These are phyloP conservation scores for Penicillium alfredii DNA, from an alignment of 495 filamentous ascomycete species.

Conservation along the genomic window DNA sequence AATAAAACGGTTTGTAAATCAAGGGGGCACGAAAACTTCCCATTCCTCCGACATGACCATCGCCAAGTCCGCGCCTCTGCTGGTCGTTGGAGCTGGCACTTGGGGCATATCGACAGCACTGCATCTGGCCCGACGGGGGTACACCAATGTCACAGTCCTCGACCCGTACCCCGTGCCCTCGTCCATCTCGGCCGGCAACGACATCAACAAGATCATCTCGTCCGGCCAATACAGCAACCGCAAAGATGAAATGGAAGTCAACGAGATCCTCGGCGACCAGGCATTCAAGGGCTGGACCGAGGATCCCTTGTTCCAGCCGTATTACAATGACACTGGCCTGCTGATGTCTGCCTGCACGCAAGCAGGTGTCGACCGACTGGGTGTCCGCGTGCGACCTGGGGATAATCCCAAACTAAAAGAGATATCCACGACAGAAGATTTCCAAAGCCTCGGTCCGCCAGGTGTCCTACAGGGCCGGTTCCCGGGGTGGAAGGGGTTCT, in stretches of 20 bases:
- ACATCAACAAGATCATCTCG: slow-evolving; percentile 44
- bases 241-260: slow-evolving; percentile 25
- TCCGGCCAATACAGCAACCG: slow-evolving; percentile 15
- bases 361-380: slow-evolving; percentile 22
- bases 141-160: slow-evolving; percentile 40
- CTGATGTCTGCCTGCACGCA: slow-evolving; percentile 14
- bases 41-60: slow-evolving; percentile 9
- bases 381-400: slow-evolving; percentile 16
- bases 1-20: slow-evolving; percentile 49
- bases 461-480: slow-evolving; percentile 39
- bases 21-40: too few relatives aligned
- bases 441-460: slow-evolving; percentile 33
- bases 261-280: slow-evolving; percentile 22
- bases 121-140: slow-evolving; percentile 40
- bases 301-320: slow-evolving; percentile 40
- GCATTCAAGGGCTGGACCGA: slow-evolving; percentile 38
- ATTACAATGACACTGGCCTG: slow-evolving; percentile 38
- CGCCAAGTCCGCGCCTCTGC: slow-evolving; percentile 12
- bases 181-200: slow-evolving; percentile 39
- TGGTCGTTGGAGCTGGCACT: slow-evolving; percentile 32
- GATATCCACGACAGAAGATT: slow-evolving; percentile 17
- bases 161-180: slow-evolving; percentile 41
- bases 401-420: slow-evolving; percentile 11
- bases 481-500: slow-evolving; percentile 36
- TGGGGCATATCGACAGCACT: slow-evolving; percentile 43